phyloP scores from a whole-genome alignment of 2,329 filamentous ascomycete genomes.

The Alternaria metachromatica region DNA sequence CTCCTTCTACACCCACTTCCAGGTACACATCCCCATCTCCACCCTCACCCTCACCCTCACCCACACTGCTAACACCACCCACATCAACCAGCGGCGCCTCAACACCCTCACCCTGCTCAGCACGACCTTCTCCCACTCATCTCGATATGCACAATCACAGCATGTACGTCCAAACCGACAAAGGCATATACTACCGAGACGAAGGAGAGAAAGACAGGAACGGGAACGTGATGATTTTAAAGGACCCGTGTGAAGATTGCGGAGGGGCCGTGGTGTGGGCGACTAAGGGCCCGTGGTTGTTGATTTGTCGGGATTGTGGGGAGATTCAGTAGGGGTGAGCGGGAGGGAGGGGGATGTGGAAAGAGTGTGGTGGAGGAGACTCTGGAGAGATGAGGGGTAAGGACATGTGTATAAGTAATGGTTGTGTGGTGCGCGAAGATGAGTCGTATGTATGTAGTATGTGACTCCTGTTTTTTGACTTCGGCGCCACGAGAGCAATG shows the following conservation, averaged over 20 bases:
- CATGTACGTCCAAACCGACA: background rate
- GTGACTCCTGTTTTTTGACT: background rate
- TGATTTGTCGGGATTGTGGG: slow-evolving; percentile 8
- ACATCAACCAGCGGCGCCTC: background rate
- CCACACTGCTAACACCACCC: background rate
- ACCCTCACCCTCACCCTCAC: background rate
- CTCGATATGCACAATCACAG: background rate
- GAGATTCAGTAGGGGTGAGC: slow-evolving; percentile 1
- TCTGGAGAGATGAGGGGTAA: background rate
- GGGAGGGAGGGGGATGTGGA: background rate
- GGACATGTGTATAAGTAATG: background rate
- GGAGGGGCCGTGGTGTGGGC: slow-evolving; percentile 6
- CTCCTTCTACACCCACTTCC: background rate
- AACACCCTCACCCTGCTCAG: background rate
- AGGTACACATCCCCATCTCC: background rate
- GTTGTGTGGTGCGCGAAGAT: background rate
- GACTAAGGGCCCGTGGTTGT: slow-evolving; percentile 8
- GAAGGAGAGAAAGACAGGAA: slow-evolving; percentile 8
- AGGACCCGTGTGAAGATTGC: slow-evolving; percentile 3
- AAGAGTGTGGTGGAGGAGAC: too few species aligned
- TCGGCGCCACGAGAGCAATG: background rate
- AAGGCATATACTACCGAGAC: background rate
- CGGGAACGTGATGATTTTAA: background rate
- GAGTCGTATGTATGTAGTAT: background rate
- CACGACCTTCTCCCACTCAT: background rate